A percentile compares a stretch with the other conserved stretches of the same genome.
phyloP scores from a whole-genome alignment of 2,329 filamentous ascomycete genomes.

The Chrysoporthe puriensis region DNA sequence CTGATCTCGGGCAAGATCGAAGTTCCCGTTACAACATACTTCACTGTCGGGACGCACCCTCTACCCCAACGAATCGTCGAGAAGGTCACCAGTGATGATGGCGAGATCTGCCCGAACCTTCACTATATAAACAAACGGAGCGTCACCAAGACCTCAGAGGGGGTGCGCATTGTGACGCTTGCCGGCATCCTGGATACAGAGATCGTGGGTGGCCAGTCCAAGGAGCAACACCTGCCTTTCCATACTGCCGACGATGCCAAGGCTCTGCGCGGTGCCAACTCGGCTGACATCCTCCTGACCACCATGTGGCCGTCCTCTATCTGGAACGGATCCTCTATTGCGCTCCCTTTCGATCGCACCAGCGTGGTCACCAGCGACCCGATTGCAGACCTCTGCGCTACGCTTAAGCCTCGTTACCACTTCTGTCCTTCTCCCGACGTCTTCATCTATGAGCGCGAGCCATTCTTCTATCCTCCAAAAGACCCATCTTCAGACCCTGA shows the following conservation, averaged over 20 bases:
- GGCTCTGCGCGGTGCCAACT: constrained; percentile 73
- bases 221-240: constrained; percentile 74
- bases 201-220: constrained; percentile 62
- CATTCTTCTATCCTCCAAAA: constrained; percentile 73
- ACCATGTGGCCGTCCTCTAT: constrained; percentile 81
- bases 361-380: constrained; percentile 62
- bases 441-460: constrained; percentile 87
- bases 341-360: constrained; percentile 56
- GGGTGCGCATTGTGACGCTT: constrained; percentile 82
- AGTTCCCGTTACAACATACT: constrained; percentile 86
- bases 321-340: constrained; percentile 67
- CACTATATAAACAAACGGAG: constrained; percentile 88
- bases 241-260: constrained; percentile 80
- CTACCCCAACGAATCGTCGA: constrained; percentile 73
- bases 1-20: constrained; percentile 74
- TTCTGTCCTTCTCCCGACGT: constrained; percentile 68
- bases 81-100: constrained; percentile 71
- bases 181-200: constrained; percentile 72
- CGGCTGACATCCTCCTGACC: constrained; percentile 85
- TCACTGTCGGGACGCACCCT: constrained; percentile 75
- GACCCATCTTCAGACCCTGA: constrained; percentile 43
- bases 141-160: constrained; percentile 86
- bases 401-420: constrained; percentile 90
- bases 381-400: constrained; percentile 76
- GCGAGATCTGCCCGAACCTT: constrained; percentile 82